Evolutionary conservation across 495 filamentous ascomycete species (phyloP), one percentile per base, ranked within the genome.

Genomic region (Neurospora terricola): DNA sequence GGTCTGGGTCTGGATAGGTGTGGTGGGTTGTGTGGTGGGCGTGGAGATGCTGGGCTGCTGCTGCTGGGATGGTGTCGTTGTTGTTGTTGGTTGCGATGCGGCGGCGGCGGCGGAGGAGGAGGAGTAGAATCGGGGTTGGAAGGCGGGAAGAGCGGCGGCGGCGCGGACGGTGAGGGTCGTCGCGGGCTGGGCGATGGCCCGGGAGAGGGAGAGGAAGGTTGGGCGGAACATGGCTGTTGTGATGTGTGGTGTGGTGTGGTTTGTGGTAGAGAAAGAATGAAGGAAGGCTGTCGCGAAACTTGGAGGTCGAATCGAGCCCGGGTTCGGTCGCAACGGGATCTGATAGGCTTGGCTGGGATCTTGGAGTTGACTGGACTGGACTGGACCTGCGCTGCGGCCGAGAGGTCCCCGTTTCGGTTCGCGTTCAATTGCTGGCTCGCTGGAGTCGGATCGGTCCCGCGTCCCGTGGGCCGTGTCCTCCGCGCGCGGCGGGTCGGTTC

Each of bases 171-270:
- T 7, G 70, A 39, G 21, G 72, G 40, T 30, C 40, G 38, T 36
- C 10, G 71, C 71, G 73, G 23, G 71, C 14, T 74, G 71, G 72
- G 69, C 71, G 16, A 48, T 37, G 36, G 72, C 72, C 74, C 72
- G 69, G 10, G 42, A n/a, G 48, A 74, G 54, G 54, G 6, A 5
- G 54, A 62, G 66, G 68, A 54, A 71, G 16, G 66, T 30, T 5
- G 76, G 70, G 18, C 77, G 75, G 7, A 78, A 34, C 76, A 78
- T 78, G 16, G 74, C 12, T 62, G 45, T 54, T 45, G 27, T 27
- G 21, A 34, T 38, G 62, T 38, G 43, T 37, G 9, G 30, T 21
- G 37, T 43, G 72, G 21, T n/a, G 40, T 70, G 12, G 48, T 21
- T 21, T 48, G 45, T 27, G 23, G 54, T 30, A 34, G 2, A 62